phyloP scores from a whole-genome alignment of 129 eudicot genomes.

The Arctium minus region DNA sequence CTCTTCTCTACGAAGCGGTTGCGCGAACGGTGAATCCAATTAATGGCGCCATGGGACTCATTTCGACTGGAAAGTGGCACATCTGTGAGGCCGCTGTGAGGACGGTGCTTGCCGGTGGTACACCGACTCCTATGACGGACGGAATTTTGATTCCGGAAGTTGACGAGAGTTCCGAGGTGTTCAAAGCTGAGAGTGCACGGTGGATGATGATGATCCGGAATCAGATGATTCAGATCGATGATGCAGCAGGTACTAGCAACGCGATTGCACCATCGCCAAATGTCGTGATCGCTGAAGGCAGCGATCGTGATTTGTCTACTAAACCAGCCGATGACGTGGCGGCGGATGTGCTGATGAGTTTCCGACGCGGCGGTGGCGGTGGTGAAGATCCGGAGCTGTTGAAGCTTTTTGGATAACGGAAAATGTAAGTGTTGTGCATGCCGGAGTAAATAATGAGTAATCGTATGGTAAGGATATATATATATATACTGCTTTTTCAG shows the following conservation, averaged over 20 bases:
- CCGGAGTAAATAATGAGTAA: neutral
- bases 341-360: slow-evolving; percentile 25
- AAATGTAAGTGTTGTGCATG: neutral
- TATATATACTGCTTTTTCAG: neutral
- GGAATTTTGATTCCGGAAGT: slow-evolving; percentile 11
- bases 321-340: slow-evolving; percentile 26
- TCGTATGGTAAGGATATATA: neutral
- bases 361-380: neutral
- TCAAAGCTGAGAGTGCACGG: neutral
- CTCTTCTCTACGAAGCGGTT: slow-evolving; percentile 70
- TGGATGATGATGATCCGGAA: slow-evolving; percentile 5
- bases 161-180: slow-evolving; percentile 26
- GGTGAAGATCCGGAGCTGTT: slow-evolving; percentile 52
- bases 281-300: neutral
- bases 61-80: slow-evolving; percentile 73
- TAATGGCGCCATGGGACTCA: slow-evolving; percentile 68
- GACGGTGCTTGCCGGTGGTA: slow-evolving; percentile 67
- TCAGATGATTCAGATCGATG: neutral
- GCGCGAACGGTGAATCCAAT: slow-evolving; percentile 76
- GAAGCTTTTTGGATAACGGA: slow-evolving; percentile 48
- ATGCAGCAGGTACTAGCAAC: neutral
- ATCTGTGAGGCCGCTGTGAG: slow-evolving; percentile 59
- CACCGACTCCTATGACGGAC: slow-evolving; percentile 22
- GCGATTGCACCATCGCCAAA: neutral
- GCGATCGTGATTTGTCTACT: neutral